Evolutionary conservation across 2,329 filamentous ascomycete species (phyloP), one percentile per base, ranked within the genome.

Genomic region (Fusarium pininemorale): DNA sequence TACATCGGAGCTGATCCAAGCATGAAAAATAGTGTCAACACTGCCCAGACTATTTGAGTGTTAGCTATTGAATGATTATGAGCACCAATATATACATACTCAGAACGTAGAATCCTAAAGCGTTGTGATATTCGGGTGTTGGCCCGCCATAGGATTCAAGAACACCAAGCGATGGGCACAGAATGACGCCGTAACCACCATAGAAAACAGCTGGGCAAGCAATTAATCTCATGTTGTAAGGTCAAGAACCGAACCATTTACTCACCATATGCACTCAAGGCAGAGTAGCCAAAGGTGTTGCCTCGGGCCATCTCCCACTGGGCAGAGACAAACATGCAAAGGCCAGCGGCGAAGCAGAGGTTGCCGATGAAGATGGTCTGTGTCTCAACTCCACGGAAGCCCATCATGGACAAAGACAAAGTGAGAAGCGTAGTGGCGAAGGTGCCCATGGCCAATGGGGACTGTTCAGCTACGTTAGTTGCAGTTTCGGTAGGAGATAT

Each of bases 231-330:
- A 37, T 37, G 0, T 18, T 37, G 16, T 2, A 37, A 7, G 0
- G 1, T 9, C 45, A 6, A n/a, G 18, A 14, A 3, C 4, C 13
- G 1, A 18, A 9, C 3, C 0, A 20, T 15, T 20, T 1, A 61
- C 70, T 44, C 39, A 79, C 79, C 79, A 57, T 75, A 80, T 3
- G 79, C 78, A 26, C 70, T 77, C 20, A 80, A 47, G 1, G 77
- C 75, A 11, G 79, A 79, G 26, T 80, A 80, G 2, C 77, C 72
- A 50, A 80, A 80, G 3, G 78, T 79, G 20, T 80, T 68, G 3
- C 79, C 79, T 10, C 72, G 60, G 12, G 75, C 72, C 73, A 80
- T 74, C 47, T 70, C 73, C 79, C 79, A 80, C 44, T 80, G 79
- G 2, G 78, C 79, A 18, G 69, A 74, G 18, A 80, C 79, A 45